Base-by-base conservation (phyloP, 2,329 filamentous ascomycete genomes). In the Chrysosporium keratinophilum region DNA sequence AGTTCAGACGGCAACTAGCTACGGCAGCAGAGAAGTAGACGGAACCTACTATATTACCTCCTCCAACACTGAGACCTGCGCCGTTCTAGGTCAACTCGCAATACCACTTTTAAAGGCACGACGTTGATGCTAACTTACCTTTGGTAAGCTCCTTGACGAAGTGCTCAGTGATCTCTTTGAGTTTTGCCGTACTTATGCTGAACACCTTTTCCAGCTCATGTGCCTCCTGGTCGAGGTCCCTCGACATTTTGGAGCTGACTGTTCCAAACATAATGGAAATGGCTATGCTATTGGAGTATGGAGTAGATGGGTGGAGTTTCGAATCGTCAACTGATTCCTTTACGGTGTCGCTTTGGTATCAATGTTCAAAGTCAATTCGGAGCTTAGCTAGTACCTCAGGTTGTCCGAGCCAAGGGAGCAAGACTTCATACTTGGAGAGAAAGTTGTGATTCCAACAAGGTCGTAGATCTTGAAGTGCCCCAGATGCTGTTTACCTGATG, bases 21-120 rank as follows among this genome's bases (percentile, higher is more conserved):
- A 20, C 42, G 40, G 15, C 39, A 15, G n/a, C 9, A 17, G 23
- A 28, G 3, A 43, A 7, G 23, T 37, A 20, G 44, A 45, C 28
- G n/a, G n/a, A n/a, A 77, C 87, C 78, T 71, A 95, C 88, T 70
- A 98, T 97, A 69, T 85, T 94, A 57, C 89, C 90, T 58, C 91
- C 91, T 71, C 95, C 85, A 56, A 89, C 84, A 52, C 79, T 86
- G 53, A 97, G 77, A 63, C 89, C 88, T 88, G 54, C 37, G 33
- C 28, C 1, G 33, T 2, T 28, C 10, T 37, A 3, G 14, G 33
- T 51, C 41, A 45, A 50, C 31, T 56, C 54, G 12, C 35, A 17
- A 23, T 54, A 42, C 19, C 20, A 39, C 20, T 34, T 17, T 35
- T 54, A 56, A 40, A 52, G 55, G 11, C 10, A 28, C 19, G 3